These are phyloP conservation scores for Prinsepia uniflora DNA, from an alignment of 306 rosid species.

Conservation along the genomic window DNA sequence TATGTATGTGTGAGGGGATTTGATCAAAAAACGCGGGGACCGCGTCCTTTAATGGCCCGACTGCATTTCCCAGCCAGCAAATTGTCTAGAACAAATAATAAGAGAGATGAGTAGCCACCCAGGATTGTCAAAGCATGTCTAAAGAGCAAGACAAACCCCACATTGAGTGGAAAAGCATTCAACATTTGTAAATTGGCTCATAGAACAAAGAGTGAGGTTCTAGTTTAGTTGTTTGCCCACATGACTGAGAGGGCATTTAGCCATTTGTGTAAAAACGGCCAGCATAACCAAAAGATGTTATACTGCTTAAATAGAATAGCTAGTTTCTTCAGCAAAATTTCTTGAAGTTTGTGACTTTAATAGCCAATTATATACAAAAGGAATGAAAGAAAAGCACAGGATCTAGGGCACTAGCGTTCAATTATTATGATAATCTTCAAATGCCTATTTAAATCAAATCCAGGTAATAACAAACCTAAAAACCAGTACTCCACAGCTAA, in stretches of 20 bases:
- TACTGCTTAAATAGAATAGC: conserved; percentile 3
- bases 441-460: not conserved
- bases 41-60: conserved; percentile 79
- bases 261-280: conserved; percentile 15
- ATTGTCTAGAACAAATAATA: conserved; percentile 38
- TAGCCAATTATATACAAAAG: not conserved
- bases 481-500: not conserved
- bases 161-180: conserved; percentile 12
- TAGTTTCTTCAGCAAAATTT: conserved; percentile 13
- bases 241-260: conserved; percentile 22
- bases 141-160: not conserved
- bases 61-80: conserved; percentile 82
- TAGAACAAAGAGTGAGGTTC: conserved; percentile 22
- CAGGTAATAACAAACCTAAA: not conserved
- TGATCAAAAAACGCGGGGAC: conserved; percentile 57
- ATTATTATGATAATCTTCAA: too few species aligned
- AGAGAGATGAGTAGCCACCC: conserved; percentile 24
- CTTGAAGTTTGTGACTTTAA: not conserved
- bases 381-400: not conserved
- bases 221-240: conserved; percentile 26
- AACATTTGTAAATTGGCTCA: conserved; percentile 25
- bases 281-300: conserved; percentile 8
- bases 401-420: not conserved
- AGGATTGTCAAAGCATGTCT: conserved; percentile 10
- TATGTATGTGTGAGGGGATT: conserved; percentile 86